Conservation (phyloP, 1,139 yeast genomes). For the Suhomyces choctaworum region DNA sequence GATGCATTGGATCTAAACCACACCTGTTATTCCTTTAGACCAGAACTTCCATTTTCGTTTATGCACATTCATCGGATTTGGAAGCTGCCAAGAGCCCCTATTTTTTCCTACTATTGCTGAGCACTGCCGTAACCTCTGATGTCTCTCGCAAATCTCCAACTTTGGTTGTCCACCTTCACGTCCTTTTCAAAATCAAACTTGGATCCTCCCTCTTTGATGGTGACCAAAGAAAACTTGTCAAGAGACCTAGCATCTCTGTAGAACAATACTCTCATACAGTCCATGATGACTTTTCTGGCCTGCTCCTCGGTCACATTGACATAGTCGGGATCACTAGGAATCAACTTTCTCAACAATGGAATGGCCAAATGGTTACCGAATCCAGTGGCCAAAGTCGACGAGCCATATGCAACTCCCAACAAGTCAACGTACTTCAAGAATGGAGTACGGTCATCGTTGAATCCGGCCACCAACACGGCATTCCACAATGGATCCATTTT, state of each 20-base stretch:
- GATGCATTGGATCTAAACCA: too few relatives aligned
- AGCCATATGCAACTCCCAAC: conserved; percentile 84
- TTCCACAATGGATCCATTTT: conserved; percentile 98
- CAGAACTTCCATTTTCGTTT: too few relatives aligned
- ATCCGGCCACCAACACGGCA: conserved; percentile 87
- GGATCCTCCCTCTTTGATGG: conserved; percentile 57
- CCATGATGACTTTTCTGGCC: conserved; percentile 72
- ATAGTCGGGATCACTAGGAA: conserved; percentile 76
- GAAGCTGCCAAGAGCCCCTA: too few relatives aligned
- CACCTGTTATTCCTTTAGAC: too few relatives aligned
- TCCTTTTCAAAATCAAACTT: conserved; percentile 62
- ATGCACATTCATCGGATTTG: too few relatives aligned
- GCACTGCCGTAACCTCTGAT: conserved; percentile 86
- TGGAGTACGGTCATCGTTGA: conserved; percentile 64
- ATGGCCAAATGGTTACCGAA: conserved; percentile 94
- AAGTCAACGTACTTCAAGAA: conserved; percentile 86
- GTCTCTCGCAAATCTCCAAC: conserved; percentile 89
- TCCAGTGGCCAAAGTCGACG: conserved; percentile 94
- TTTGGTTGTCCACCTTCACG: conserved; percentile 69
- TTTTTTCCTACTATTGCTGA: conserved; percentile 31
- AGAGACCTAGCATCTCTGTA: conserved; percentile 96
- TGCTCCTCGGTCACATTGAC: conserved; percentile 67
- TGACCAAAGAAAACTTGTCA: conserved; percentile 80
- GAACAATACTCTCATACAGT: conserved; percentile 91
- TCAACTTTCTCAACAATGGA: conserved; percentile 84